Evolutionary conservation across 2,329 filamentous ascomycete genomes (phyloP), one percentile per base, ranked within the genome.

Genomic region (Myriosclerotinia scirpicola): DNA sequence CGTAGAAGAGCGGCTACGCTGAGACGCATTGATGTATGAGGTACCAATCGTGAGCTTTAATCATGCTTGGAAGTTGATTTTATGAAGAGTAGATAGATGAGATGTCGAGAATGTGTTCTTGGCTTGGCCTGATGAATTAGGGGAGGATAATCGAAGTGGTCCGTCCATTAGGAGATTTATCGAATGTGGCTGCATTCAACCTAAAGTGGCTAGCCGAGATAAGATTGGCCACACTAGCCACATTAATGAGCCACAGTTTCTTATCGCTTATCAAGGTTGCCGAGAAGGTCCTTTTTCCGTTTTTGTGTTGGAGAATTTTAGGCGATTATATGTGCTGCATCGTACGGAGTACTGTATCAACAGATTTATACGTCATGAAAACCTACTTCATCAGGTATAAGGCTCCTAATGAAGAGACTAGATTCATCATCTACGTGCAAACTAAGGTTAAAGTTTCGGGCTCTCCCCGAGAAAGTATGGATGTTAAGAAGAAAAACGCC

Each of bases 11-110:
- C 48, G 7, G 50, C 50, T 66, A 66, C 40, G 38, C 56, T 34
- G 59, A 53, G 50, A 62, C 56, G 64, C 64, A 66, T 66, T 63
- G 56, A 40, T 40, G 46, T 60, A 2, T 22, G 15, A n/a, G 26
- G 20, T 42, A 34, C 36, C 14, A n/a, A 22, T 17, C 2, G 17
- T 17, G 26, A 15, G 20, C 11, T n/a, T 17, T 38, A 38, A 36
- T 60, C 54, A 60, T 52, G 11, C 34, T 40, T 60, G 30, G n/a
- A 22, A 9, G 56, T 12, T 38, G 17, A 3, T 20, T 17, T 14
- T 44, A 15, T n/a, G 55, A 15, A 17, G 5, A 36, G 11, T 48
- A 36, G 42, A 36, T 34, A 34, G 40, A 14, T 48, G 44, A 48
- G 44, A 22, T 9, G 48, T 50, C 14, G 48, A 26, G 48, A 30